phyloP scores from a whole-genome alignment of 768 basidiomycete species.

The Lactifluus piperatus region DNA sequence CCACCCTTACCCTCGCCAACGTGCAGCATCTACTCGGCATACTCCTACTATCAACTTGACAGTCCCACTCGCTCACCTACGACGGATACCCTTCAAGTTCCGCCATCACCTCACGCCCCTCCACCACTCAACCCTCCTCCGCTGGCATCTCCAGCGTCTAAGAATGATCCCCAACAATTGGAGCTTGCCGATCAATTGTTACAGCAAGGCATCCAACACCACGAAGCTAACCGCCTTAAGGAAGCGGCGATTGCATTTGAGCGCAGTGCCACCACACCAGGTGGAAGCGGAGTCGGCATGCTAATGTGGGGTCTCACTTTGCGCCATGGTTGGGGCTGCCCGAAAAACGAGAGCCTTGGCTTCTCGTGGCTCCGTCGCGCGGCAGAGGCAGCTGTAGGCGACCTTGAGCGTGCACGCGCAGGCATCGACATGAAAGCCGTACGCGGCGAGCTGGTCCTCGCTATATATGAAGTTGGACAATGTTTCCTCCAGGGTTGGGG shows the following conservation, averaged over 20 bases:
- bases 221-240: conserved; percentile 60
- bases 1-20: conserved; percentile 13
- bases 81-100: conserved; percentile 17
- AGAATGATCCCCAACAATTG: conserved; percentile 24
- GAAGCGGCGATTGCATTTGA: conserved; percentile 73
- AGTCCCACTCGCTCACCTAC: conserved; percentile 13
- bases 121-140: neutral
- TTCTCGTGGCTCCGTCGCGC: conserved; percentile 81
- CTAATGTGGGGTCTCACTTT: conserved; percentile 85
- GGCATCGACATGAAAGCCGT: conserved; percentile 48
- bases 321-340: conserved; percentile 83
- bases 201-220: conserved; percentile 68
- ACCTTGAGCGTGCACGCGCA: conserved; percentile 55
- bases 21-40: conserved; percentile 25
- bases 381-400: conserved; percentile 70
- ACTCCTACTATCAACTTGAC: conserved; percentile 27
- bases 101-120: conserved; percentile 9
- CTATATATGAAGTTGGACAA: conserved; percentile 88
- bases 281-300: conserved; percentile 86
- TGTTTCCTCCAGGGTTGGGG: conserved; percentile 95
- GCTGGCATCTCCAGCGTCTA: conserved; percentile 7
- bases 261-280: conserved; percentile 58
- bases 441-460: conserved; percentile 70
- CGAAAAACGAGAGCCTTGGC: conserved; percentile 67
- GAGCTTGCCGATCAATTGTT: conserved; percentile 53